Base-by-base conservation (phyloP, 108 stramenopile genomes). In the Hondaea fermentalgiana region DNA sequence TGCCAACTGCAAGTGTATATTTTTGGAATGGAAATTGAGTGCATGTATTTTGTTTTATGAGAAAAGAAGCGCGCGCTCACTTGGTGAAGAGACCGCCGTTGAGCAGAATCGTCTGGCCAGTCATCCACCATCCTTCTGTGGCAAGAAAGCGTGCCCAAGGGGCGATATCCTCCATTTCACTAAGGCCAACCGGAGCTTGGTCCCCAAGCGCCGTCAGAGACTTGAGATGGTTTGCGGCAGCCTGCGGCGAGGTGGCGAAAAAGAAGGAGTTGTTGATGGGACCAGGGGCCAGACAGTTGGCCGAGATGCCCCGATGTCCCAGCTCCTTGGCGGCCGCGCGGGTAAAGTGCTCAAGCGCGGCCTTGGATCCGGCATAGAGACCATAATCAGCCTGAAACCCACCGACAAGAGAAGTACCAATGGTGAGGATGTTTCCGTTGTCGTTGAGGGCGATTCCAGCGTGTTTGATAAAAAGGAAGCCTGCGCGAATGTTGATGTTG, bases 81-180 rank as follows among this genome's bases (percentile, higher is more conserved):
- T 69, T 69, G 64, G 64, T 69, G 17, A 69, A 69, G 64, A 69
- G 64, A 3, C 64, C 64, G 64, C 64, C 64, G 42, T 69, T 69
- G 64, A 69, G 64, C 6, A 69, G 64, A 12, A 69, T 69, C 35
- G 64, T 69, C 64, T 69, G 64, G 8, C 64, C 64, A 3, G 64
- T 69, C 64, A 69, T 69, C 64, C 64, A 69, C 64, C 64, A 69
- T 69, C 64, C 64, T 69, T 69, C 64, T 12, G 64, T 69, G 64
- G 64, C 64, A 2, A 69, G 64, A 42, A 69, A 69, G 42, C 64
- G 64, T 23, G 64, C 35, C 64, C 64, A 69, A 17, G 64, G 64
- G 21, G 42, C 64, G 25, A 69, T 28, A 23, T 69, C 64, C 6
- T 8, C 64, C 25, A 42, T 69, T 6, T 69, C 64, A 3, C 64